Evolutionary conservation across 164 flowering plant genomes (phyloP).

Genomic region (Macadamia tetraphylla): DNA sequence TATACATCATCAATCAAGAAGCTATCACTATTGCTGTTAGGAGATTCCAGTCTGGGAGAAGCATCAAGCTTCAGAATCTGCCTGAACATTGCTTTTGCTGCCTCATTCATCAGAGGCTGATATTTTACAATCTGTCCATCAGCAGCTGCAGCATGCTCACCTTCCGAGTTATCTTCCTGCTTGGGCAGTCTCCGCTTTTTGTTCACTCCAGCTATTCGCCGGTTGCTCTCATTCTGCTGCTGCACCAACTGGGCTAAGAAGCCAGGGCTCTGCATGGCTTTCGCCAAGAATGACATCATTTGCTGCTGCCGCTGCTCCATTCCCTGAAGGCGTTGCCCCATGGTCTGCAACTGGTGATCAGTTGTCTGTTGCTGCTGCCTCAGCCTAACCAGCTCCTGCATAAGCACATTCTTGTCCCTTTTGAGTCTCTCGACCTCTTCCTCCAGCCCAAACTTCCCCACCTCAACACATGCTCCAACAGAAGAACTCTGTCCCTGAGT

Average conservation of each 20-base stretch:
- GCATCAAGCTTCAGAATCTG: conserved; percentile 51
- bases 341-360: conserved; percentile 73
- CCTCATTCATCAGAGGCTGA: conserved; percentile 67
- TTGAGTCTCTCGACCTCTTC: conserved; percentile 93
- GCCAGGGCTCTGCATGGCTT: conserved; percentile 89
- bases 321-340: conserved; percentile 87
- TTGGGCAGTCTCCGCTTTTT: conserved; percentile 78
- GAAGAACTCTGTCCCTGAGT: conserved; percentile 57
- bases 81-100: conserved; percentile 73
- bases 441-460: conserved; percentile 94
- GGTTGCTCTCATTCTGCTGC: conserved; percentile 72
- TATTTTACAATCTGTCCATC: conserved; percentile 87
- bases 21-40: conserved; percentile 26
- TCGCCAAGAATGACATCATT: conserved; percentile 97
- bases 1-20: conserved; percentile 39
- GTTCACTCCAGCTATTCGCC: conserved; percentile 56
- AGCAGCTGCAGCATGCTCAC: conserved; percentile 24
- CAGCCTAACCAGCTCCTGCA: conserved; percentile 91
- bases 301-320: conserved; percentile 98
- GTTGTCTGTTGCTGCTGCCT: conserved; percentile 96
- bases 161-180: conserved; percentile 45
- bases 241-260: conserved; percentile 88
- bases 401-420: conserved; percentile 91
- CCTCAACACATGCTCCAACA: conserved; percentile 90
- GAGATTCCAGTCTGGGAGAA: conserved; percentile 42